Percentiles rank a stretch among this genome's conserved stretches.
Conservation (phyloP, 495 filamentous ascomycete genomes). For the Podospora tetraspora region DNA sequence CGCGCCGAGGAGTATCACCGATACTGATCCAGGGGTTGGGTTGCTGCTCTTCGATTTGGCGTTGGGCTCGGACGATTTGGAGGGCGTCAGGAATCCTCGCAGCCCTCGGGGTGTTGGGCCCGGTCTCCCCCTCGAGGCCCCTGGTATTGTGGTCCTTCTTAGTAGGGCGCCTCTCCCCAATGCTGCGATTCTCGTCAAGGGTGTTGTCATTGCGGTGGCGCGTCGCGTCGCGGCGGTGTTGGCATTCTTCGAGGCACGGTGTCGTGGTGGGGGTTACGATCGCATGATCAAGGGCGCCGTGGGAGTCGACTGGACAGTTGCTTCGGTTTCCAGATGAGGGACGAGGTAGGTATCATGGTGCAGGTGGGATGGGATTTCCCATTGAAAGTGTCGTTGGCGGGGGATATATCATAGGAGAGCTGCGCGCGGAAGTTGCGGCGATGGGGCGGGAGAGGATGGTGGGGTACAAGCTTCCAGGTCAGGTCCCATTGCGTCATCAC, state of each 20-base stretch:
- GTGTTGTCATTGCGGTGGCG: background rate
- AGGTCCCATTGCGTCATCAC: background rate
- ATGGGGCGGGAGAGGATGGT: background rate
- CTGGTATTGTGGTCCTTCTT: background rate
- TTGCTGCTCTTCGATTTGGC: conserved; percentile 12
- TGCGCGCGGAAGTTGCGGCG: background rate
- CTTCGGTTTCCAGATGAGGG: background rate
- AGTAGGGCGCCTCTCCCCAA: background rate
- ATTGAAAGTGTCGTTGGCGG: background rate
- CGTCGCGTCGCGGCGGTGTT: background rate
- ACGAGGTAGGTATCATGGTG: background rate
- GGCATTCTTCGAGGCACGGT: background rate
- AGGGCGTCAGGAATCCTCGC: background rate
- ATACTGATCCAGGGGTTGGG: conserved; percentile 13
- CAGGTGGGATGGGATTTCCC: background rate
- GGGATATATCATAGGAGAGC: background rate
- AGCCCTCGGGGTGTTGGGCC: background rate
- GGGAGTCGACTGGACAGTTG: background rate
- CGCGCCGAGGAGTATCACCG: conserved; percentile 31
- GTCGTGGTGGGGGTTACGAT: background rate
- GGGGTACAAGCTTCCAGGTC: background rate
- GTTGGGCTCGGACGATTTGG: conserved; percentile 13
- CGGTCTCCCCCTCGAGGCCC: background rate
- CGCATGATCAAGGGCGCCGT: background rate
- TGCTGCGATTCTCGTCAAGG: background rate